phyloP scores from a whole-genome alignment of 1,284 basidiomycete genomes.

The Trametes pubescens region DNA sequence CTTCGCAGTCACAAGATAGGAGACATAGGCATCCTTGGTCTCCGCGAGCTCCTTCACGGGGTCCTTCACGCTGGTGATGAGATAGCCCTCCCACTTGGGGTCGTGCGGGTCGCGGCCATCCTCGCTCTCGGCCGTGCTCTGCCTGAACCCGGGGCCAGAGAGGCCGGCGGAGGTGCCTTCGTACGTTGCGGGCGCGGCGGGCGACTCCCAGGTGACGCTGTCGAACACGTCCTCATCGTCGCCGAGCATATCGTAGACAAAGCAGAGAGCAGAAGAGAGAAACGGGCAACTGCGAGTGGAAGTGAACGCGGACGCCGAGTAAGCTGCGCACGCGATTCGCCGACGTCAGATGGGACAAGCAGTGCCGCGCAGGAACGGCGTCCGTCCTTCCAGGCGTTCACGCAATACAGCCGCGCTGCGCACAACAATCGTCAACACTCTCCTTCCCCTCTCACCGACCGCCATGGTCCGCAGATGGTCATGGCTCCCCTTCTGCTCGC shows the following conservation, averaged over 20 bases:
- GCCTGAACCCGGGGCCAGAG: constrained; percentile 77
- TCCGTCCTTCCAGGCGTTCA: constrained; percentile 10
- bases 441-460: constrained; percentile 36
- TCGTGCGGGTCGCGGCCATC: constrained; percentile 70
- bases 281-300: no score
- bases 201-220: constrained; percentile 86
- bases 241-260: constrained; percentile 62
- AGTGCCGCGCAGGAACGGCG: constrained; percentile 8
- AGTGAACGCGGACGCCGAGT: neutral
- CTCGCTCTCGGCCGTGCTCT: constrained; percentile 71
- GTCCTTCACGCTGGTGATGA: constrained; percentile 87
- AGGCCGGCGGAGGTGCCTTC: constrained; percentile 49
- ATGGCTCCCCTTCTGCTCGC: constrained; percentile 36
- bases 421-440: constrained; percentile 41
- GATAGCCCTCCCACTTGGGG: constrained; percentile 91
- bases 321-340: constrained; percentile 24
- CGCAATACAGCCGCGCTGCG: constrained; percentile 17
- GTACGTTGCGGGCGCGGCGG: constrained; percentile 60
- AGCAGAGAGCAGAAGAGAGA: constrained; percentile 14
- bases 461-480: constrained; percentile 43
- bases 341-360: constrained; percentile 10
- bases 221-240: constrained; percentile 88
- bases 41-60: constrained; percentile 96
- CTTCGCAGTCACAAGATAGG: constrained; percentile 91
- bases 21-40: constrained; percentile 96